Conservation (phyloP, 73 alveolate genomes). For the Paraurostyla sp. region DNA sequence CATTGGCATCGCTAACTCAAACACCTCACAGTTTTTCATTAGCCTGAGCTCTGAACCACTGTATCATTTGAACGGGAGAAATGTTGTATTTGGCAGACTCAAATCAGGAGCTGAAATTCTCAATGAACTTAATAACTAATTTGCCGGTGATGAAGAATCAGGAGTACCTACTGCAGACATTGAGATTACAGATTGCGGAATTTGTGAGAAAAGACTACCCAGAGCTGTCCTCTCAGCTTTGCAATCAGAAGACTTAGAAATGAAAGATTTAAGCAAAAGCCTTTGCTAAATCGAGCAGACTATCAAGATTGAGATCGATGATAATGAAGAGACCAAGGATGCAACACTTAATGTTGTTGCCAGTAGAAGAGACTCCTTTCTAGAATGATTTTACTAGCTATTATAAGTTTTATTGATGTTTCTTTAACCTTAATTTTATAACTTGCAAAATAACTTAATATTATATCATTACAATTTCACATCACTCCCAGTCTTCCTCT, state of each 20-base stretch:
- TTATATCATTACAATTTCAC: not conserved
- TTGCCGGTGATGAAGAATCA: constrained; percentile 72
- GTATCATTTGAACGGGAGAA: constrained; percentile 92
- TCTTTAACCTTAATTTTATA: not conserved
- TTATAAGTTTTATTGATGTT: not conserved
- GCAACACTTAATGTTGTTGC: not conserved
- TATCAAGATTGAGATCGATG: not conserved
- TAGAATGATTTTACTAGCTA: too few relatives aligned
- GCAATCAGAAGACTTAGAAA: too few relatives aligned
- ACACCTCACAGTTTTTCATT: constrained; percentile 88
- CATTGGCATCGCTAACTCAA: constrained; percentile 81
- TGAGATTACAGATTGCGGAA: constrained; percentile 90
- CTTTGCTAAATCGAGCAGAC: not conserved
- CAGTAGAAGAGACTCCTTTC: constrained; percentile 30
- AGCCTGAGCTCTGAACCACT: constrained; percentile 65
- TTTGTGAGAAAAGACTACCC: constrained; percentile 5
- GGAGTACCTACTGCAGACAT: constrained; percentile 82
- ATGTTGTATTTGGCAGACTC: constrained; percentile 95
- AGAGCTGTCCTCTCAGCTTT: too few relatives aligned
- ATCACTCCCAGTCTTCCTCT: not conserved
- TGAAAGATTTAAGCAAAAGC: not conserved
- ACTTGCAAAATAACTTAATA: not conserved
- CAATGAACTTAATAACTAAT: constrained; percentile 76
- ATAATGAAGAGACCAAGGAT: not conserved
- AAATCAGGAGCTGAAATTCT: constrained; percentile 86